Conservation (phyloP, 768 basidiomycete genomes). For the Suillus cothurnatus region DNA sequence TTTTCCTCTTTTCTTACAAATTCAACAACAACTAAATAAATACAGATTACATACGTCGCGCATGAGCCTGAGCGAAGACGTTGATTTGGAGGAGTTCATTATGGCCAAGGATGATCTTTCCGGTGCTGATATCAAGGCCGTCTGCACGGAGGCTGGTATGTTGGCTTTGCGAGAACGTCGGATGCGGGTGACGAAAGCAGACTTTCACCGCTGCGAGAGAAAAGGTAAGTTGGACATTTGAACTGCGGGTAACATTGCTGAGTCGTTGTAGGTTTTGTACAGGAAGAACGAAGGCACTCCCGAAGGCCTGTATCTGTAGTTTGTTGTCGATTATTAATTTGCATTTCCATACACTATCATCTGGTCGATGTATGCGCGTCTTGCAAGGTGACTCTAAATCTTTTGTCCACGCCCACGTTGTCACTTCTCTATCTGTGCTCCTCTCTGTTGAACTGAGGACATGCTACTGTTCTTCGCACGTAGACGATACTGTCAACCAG, state of each 20-base stretch:
- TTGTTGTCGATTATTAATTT: not conserved
- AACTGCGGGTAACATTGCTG: constrained; percentile 9
- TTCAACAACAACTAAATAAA: constrained; percentile 12
- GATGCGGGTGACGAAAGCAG: constrained; percentile 91
- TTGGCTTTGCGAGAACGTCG: constrained; percentile 92
- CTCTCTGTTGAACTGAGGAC: not conserved
- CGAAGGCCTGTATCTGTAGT: constrained; percentile 81
- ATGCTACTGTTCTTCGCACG: not conserved
- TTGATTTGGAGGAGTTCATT: constrained; percentile 94
- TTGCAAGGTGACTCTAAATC: not conserved
- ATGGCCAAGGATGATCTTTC: constrained; percentile 95
- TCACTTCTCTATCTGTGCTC: not conserved
- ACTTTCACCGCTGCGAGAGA: constrained; percentile 92
- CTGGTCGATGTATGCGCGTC: not conserved
- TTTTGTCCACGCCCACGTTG: not conserved
- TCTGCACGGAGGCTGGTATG: constrained; percentile 98
- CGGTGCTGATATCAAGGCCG: constrained; percentile 98
- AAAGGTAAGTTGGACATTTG: constrained; percentile 59
- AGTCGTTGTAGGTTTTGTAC: constrained; percentile 67
- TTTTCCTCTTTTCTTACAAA: not conserved
- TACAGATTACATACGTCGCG: constrained; percentile 86
- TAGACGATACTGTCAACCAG: not conserved
- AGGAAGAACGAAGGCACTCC: constrained; percentile 98
- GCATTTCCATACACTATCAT: constrained; percentile 2
- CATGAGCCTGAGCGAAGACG: constrained; percentile 87